Evolutionary conservation across 306 rosid genomes (phyloP), one percentile per base, ranked within the genome.

Genomic region (Delonix regia): DNA sequence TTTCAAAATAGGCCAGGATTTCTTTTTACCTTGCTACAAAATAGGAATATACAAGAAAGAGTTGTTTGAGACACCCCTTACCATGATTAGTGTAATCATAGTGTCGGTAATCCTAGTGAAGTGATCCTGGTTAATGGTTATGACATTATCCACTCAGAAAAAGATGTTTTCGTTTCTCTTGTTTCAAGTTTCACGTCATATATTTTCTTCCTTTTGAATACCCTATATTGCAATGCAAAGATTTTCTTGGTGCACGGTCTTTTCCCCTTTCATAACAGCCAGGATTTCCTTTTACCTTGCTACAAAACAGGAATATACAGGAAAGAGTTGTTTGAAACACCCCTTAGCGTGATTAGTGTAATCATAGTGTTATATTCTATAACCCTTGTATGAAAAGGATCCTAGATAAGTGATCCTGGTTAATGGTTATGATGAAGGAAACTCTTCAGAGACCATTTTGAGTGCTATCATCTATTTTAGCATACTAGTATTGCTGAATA

Each of bases 91-190:
- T 65, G 33, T 38, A 64, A 11, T 16, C 24, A 8, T 67, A 19
- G 24, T 34, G 28, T 59, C 13, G 59, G 7, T n/a, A n/a, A 12
- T 38, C 21, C 53, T 25, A 51, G 25, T 49, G 63, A 57, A 52
- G 24, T 25, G 78, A 73, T 67, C 80, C 4, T 4, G 64, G 51
- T 33, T 60, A 28, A 28, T 76, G 22, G 30, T 66, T 73, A 49
- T 72, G 56, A 18, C n/a, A n/a, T n/a, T n/a, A n/a, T n/a, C n/a
- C n/a, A n/a, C n/a, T n/a, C n/a, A n/a, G n/a, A n/a, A n/a, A n/a
- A n/a, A n/a, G n/a, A n/a, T n/a, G n/a, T n/a, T n/a, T n/a, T n/a
- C n/a, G n/a, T n/a, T n/a, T n/a, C n/a, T n/a, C n/a, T n/a, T n/a
- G n/a, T n/a, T n/a, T n/a, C n/a, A n/a, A n/a, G n/a, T n/a, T n/a